These are phyloP conservation scores for Hypericum androsaemum DNA, from an alignment of 345 rosid species.

Conservation along the genomic window DNA sequence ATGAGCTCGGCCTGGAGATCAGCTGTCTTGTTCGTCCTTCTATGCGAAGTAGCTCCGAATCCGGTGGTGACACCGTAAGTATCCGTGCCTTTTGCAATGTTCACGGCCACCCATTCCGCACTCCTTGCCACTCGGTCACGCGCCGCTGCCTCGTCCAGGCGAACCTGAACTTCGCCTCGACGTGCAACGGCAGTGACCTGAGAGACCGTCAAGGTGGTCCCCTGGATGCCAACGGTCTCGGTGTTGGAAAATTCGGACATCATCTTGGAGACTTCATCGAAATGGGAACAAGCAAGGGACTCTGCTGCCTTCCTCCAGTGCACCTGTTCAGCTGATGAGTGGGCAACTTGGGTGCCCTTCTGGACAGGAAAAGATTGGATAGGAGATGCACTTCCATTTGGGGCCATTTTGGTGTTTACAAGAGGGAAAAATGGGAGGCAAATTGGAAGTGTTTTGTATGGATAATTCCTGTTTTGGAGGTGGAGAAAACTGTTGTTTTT, in stretches of 20 bases:
- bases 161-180: slow-evolving; percentile 8
- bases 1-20: slow-evolving; percentile 24
- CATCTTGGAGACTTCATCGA: slow-evolving; percentile 26
- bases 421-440: too few species aligned
- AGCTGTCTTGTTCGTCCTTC: slow-evolving; percentile 20
- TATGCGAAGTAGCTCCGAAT: slow-evolving; percentile 23
- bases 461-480: too few species aligned
- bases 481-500: too few species aligned
- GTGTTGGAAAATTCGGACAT: slow-evolving; percentile 23
- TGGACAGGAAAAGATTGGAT: too few species aligned
- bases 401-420: too few species aligned
- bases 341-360: too few species aligned
- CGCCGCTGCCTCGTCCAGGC: slow-evolving; percentile 17
- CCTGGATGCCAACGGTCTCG: slow-evolving; percentile 22
- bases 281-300: slow-evolving; percentile 20
- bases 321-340: too few species aligned
- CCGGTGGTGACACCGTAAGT: slow-evolving; percentile 24
- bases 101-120: slow-evolving; percentile 22
- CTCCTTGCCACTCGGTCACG: slow-evolving; percentile 22
- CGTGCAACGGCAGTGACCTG: slow-evolving; percentile 35
- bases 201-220: slow-evolving; percentile 33
- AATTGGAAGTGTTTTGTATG: too few species aligned
- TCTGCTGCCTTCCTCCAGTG: slow-evolving; percentile 34
- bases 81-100: slow-evolving; percentile 18
- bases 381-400: too few species aligned